phyloP scores from a whole-genome alignment of 306 rosid genomes.

The Carpinus viminea region DNA sequence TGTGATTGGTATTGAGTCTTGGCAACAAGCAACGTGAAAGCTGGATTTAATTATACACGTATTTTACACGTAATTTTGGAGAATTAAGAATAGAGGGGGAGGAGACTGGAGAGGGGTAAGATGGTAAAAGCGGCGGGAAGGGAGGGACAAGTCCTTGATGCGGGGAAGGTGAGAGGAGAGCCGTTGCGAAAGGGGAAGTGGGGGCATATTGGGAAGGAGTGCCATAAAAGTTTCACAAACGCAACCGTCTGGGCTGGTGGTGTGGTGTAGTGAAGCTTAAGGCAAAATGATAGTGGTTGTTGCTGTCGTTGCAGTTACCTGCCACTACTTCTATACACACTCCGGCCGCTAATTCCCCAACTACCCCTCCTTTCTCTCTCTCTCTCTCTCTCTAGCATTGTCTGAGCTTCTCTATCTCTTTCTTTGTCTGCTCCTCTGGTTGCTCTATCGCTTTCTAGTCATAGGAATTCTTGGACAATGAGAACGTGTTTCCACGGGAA shows the following conservation, averaged over 20 bases:
- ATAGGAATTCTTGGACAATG: constrained; percentile 36
- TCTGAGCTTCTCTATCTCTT: not conserved
- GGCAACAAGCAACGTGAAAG: no score
- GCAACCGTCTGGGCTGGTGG: constrained; percentile 29
- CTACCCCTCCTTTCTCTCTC: constrained; percentile 38
- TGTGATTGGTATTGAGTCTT: not conserved
- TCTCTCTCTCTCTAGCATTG: constrained; percentile 13
- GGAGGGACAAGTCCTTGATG: not conserved
- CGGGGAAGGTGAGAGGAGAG: constrained; percentile 27
- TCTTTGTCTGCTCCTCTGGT: constrained; percentile 20
- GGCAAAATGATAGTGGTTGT: constrained; percentile 56
- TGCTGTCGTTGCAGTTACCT: constrained; percentile 37
- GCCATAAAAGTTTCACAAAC: constrained; percentile 26
- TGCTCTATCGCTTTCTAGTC: constrained; percentile 39
- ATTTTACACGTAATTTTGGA: no score
- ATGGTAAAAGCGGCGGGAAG: constrained; percentile 18
- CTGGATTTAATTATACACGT: no score
- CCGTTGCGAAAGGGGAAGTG: constrained; percentile 31
- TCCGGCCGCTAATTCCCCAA: constrained; percentile 33
- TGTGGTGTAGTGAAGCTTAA: constrained; percentile 46
- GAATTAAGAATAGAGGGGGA: not conserved
- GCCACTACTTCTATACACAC: constrained; percentile 24
- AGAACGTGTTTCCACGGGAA: constrained; percentile 30
- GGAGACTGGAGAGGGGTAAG: constrained; percentile 12
- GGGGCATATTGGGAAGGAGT: constrained; percentile 33